Conservation (phyloP, 2,329 filamentous ascomycete species). For the Fusarium luffae region DNA sequence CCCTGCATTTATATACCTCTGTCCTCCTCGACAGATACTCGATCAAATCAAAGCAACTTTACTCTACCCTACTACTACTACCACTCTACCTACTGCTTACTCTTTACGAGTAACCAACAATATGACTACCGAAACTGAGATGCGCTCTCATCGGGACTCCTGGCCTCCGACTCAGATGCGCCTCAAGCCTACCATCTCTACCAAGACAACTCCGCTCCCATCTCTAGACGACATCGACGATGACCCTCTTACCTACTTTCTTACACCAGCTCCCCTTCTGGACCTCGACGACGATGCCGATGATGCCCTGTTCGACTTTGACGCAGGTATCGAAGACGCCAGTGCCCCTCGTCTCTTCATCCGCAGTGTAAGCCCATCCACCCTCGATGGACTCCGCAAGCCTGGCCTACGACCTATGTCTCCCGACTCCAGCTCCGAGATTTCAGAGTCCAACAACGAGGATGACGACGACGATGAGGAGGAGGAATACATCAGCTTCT, state of each 20-base stretch:
- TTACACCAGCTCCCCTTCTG: conserved; percentile 60
- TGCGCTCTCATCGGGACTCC: conserved; percentile 56
- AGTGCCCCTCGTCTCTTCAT: conserved; percentile 58
- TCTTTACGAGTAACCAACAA: conserved; percentile 3
- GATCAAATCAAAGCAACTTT: conserved; percentile 3
- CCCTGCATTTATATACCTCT: conserved; percentile 11
- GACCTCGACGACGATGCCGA: conserved; percentile 57
- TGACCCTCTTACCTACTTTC: conserved; percentile 67
- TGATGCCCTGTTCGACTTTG: conserved; percentile 62
- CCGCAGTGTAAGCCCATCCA: conserved; percentile 67
- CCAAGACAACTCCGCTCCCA: conserved; percentile 54
- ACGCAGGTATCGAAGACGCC: conserved; percentile 67
- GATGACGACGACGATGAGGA: conserved; percentile 60
- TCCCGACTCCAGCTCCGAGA: conserved; percentile 49
- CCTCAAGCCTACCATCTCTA: conserved; percentile 56
- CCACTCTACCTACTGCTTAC: neutral
- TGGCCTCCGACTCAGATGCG: conserved; percentile 65
- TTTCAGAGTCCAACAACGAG: conserved; percentile 59
- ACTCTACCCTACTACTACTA: neutral
- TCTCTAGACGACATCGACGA: conserved; percentile 63
- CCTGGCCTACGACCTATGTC: conserved; percentile 47
- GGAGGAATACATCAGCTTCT: conserved; percentile 63
- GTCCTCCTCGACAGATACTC: conserved; percentile 8
- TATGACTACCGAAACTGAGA: conserved; percentile 52
- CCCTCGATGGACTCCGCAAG: conserved; percentile 62